Evolutionary conservation across 805 yeast species (phyloP), one percentile per base, ranked within the genome.

Genomic region (Metschnikowia lochheadii): DNA sequence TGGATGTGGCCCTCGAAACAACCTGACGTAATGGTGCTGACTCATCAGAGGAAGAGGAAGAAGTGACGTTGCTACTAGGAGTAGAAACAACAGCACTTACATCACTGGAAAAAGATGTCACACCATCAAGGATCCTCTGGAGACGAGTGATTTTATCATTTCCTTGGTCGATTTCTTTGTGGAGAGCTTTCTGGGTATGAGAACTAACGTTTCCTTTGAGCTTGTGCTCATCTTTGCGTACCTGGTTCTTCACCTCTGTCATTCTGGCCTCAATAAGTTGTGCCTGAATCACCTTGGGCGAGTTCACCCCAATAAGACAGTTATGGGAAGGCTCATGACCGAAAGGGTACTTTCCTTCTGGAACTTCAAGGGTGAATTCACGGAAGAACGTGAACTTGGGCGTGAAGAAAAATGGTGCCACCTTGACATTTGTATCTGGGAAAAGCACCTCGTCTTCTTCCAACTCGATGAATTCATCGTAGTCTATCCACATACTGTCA

Each of bases 401-500:
- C 6, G 86, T 73, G 44, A 56, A 70, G 48, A 76, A 63, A 36
- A 81, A 71, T 0, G 84, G 84, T 6, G 72, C 54, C 1, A 79
- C 68, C 41, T 68, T 68, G 13, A 81, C 66, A 29, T 66, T 66
- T 1, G 83, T 83, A 35, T 70, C 46, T 56, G 71, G 52, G 61
- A 70, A 65, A 5, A 70, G 63, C 1, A 72, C 56, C 5, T 79
- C 75, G 10, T 73, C 63, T 44, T 75, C 69, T 52, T 85, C 87
- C 40, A 89, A 61, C 57, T 90, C 97, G 10, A 80, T 70, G 57
- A 80, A 90, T 63, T 90, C 97, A 50, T 86, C 85, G 20, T 73
- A 67, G 60, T 89, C 95, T 44, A 81, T 72, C 97, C 97, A 90
- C 56, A 71, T 62, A 36, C 57, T 58, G 50, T 70, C 72, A 14